Base-by-base conservation (phyloP, 192 early-diverging fungal species). In the Mortierella hygrophila region DNA sequence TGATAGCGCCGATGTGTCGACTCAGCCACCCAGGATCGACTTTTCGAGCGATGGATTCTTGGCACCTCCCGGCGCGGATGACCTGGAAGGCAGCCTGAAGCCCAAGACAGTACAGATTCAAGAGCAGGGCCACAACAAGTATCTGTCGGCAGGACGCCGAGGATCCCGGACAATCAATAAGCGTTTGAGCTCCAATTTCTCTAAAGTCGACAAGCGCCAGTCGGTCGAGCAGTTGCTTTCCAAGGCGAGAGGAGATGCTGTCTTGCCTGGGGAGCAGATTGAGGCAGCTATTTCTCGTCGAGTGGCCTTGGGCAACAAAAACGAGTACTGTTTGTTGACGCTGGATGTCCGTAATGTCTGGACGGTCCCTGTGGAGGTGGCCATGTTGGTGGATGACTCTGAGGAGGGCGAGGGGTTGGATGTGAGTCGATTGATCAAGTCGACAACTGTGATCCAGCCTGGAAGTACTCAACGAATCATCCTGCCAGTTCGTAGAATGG, bases 291-390 rank as follows among this genome's bases (percentile, higher is more conserved):
- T 86, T 68, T 86, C 84, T 4, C 74, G 84, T 13, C 74, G 84
- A 13, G 84, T 86, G 11, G 84, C 84, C 1, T 7, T 86, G n/a
- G 84, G 84, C 60, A 90, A 85, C 68, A 87, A 88, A 76, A 88
- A 91, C 68, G 93, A 96, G 41, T 95, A 93, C 65, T 97, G 93
- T 89, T 72, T 97, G 38, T 83, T 96, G 37, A 96, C 94, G 11
- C 80, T 97, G 89, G 96, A 97, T 90, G 82, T 97, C 37, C 82
- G 92, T 57, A 97, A 97, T 82, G 79, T 91, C 20, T 95, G 94
- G 93, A 92, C 89, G 9, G 81, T 92, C 21, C 91, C 94, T 23
- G 96, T 97, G 79, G 93, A 97, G 65, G 91, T 96, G 35, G 81
- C 83, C 0, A 95, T 96, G 90, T 88, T 91, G 37, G 89, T 96